Conservation (phyloP, 352 stramenopile genomes). For the Globisporangium spinosum region DNA sequence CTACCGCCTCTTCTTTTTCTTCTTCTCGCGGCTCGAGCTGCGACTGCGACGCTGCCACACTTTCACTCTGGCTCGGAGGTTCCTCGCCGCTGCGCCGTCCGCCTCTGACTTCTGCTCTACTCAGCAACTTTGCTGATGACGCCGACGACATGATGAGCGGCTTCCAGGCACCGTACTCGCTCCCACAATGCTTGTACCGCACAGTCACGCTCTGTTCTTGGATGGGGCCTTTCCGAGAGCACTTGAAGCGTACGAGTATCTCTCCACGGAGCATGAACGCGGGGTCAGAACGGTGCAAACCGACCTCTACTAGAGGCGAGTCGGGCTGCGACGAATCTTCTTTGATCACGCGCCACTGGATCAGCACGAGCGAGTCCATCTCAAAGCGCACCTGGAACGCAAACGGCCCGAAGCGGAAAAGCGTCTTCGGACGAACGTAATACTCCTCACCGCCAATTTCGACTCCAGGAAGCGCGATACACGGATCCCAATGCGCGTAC, state of each 20-base stretch:
- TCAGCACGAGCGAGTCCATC: constrained; percentile 22
- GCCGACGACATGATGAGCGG: constrained; percentile 18
- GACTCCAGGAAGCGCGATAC: constrained; percentile 6
- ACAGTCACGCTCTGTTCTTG: constrained; percentile 17
- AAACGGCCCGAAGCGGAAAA: constrained; percentile 31
- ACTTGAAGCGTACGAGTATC: constrained; percentile 16
- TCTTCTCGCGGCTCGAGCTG: not conserved
- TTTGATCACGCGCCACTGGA: constrained; percentile 35
- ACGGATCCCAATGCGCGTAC: constrained; percentile 42
- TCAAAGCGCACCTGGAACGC: constrained; percentile 33
- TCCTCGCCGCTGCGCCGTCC: not conserved
- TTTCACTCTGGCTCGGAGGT: constrained; percentile 11
- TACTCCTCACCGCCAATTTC: constrained; percentile 9
- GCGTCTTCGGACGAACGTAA: constrained; percentile 28
- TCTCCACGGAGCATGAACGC: constrained; percentile 17
- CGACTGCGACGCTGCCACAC: constrained; percentile 4
- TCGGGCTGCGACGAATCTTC: not conserved
- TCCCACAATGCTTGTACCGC: constrained; percentile 12
- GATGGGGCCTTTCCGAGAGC: not conserved
- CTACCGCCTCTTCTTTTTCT: constrained; percentile 9
- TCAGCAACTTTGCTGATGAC: not conserved
- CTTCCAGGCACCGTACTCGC: constrained; percentile 16
- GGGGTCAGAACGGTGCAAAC: constrained; percentile 6
- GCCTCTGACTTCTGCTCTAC: not conserved
- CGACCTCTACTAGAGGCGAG: not conserved